These are phyloP conservation scores for Candida nonsorbophila DNA, from an alignment of 805 yeast species.

Conservation along the genomic window DNA sequence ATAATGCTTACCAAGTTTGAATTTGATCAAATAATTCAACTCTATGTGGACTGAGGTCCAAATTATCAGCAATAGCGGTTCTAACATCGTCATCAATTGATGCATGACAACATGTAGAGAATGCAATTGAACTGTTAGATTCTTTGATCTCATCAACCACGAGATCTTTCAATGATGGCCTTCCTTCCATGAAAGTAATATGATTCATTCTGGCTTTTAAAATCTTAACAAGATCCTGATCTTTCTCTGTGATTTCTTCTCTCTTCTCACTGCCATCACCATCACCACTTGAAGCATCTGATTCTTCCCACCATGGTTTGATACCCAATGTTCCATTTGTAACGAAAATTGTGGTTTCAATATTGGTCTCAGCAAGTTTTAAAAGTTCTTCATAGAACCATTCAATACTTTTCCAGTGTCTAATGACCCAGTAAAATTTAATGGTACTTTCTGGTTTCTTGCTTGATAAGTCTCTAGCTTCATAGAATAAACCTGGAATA, in stretches of 20 bases:
- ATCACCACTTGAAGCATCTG: conserved; percentile 1
- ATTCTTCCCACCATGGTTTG: conserved; percentile 9
- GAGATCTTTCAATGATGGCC: conserved; percentile 33
- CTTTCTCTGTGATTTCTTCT: conserved; percentile 3
- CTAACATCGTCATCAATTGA: conserved; percentile 33
- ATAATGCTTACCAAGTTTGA: conserved; percentile 31
- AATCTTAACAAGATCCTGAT: conserved; percentile 9
- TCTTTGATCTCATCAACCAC: conserved; percentile 31
- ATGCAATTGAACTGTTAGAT: conserved; percentile 36
- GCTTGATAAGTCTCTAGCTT: conserved; percentile 21
- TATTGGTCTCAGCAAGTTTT: conserved; percentile 23
- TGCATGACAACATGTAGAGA: conserved; percentile 48
- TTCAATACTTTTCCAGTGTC: conserved; percentile 32
- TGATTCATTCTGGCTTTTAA: conserved; percentile 20
- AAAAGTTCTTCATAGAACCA: conserved; percentile 35
- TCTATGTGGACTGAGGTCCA: conserved; percentile 19
- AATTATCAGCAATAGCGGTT: conserved; percentile 19
- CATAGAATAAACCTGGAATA: conserved; percentile 32
- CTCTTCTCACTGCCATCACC: conserved; percentile 2
- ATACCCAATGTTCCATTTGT: conserved; percentile 18
- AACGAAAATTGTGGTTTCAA: conserved; percentile 37
- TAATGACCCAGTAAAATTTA: conserved; percentile 35
- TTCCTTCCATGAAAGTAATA: conserved; percentile 40
- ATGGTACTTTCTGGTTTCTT: conserved; percentile 9
- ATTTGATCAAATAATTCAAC: conserved; percentile 33